phyloP scores from a whole-genome alignment of 306 rosid species.

The Nissolia schottii region DNA sequence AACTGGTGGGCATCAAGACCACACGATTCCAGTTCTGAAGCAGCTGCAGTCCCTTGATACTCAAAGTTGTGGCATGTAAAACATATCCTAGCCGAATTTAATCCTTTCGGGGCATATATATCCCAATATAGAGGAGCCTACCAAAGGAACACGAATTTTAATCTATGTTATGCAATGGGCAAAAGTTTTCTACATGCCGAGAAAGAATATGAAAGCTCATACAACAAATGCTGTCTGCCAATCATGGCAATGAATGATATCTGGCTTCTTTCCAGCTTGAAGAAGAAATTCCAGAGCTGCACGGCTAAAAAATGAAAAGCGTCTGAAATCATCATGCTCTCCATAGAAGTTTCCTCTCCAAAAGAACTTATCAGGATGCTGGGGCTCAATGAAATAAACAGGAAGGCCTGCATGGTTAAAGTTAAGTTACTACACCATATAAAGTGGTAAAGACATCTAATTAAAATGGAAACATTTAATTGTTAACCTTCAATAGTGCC shows the following conservation, averaged over 20 bases:
- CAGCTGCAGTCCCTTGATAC: conserved; percentile 87
- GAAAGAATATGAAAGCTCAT: conserved; percentile 33
- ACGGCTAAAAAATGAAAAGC: conserved; percentile 92
- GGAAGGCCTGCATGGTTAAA: conserved; percentile 74
- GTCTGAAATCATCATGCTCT: conserved; percentile 82
- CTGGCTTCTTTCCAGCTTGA: conserved; percentile 93
- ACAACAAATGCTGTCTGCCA: conserved; percentile 99
- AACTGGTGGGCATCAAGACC: conserved; percentile 76
- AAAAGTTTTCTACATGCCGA: neutral
- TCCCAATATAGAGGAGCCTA: conserved; percentile 99
- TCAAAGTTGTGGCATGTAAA: conserved; percentile 99
- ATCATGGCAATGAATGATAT: conserved; percentile 97
- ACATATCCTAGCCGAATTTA: conserved; percentile 91
- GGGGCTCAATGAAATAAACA: conserved; percentile 93
- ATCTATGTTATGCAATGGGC: neutral
- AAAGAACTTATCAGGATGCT: conserved; percentile 81
- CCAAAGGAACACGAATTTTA: conserved; percentile 25
- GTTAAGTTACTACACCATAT: conserved; percentile 24
- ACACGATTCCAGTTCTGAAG: conserved; percentile 73
- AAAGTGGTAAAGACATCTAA: conserved; percentile 6
- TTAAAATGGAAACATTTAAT: conserved; percentile 19
- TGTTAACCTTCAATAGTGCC: conserved; percentile 81
- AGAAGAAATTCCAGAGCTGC: conserved; percentile 92
- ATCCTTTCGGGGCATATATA: conserved; percentile 64
- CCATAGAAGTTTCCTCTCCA: conserved; percentile 85